Percentiles rank a stretch among this genome's conserved stretches.
Conservation (phyloP, 306 rosid species). For the Vigna mungo region DNA sequence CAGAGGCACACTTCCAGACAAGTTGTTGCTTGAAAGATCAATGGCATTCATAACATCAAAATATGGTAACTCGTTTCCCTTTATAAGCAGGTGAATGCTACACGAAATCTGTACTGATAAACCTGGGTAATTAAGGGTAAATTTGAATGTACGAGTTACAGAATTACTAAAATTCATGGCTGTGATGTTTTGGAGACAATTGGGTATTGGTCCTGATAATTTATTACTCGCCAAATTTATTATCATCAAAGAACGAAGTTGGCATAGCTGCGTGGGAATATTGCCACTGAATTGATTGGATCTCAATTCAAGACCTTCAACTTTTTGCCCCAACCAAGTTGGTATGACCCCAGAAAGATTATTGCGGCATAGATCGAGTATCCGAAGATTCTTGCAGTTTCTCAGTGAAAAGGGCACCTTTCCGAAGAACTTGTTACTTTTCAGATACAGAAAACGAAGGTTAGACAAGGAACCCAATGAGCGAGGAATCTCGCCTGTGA, state of each 20-base stretch:
- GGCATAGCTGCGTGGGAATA: constrained; percentile 8
- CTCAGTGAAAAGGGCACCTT: constrained; percentile 14
- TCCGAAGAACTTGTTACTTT: constrained; percentile 30
- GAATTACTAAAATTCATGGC: neutral
- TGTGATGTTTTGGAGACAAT: constrained; percentile 9
- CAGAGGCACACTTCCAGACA: constrained; percentile 40
- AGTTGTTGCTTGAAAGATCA: constrained; percentile 27
- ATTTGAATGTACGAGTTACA: too few species aligned
- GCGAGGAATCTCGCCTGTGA: constrained; percentile 35
- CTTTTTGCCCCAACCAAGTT: neutral
- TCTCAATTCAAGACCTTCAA: neutral
- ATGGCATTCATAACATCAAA: neutral
- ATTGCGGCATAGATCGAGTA: constrained; percentile 21
- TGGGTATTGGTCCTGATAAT: constrained; percentile 39
- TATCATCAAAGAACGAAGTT: constrained; percentile 14
- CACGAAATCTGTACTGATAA: neutral
- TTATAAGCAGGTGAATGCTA: neutral
- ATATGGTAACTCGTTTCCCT: neutral
- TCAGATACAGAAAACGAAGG: neutral
- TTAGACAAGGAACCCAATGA: constrained; percentile 29
- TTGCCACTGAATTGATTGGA: constrained; percentile 35
- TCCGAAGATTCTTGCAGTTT: neutral
- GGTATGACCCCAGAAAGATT: constrained; percentile 29
- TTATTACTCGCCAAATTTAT: constrained; percentile 26
- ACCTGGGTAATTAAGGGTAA: neutral